Evolutionary conservation across 2,329 filamentous ascomycete genomes (phyloP).

Genomic region (Phialocephala subalpina): DNA sequence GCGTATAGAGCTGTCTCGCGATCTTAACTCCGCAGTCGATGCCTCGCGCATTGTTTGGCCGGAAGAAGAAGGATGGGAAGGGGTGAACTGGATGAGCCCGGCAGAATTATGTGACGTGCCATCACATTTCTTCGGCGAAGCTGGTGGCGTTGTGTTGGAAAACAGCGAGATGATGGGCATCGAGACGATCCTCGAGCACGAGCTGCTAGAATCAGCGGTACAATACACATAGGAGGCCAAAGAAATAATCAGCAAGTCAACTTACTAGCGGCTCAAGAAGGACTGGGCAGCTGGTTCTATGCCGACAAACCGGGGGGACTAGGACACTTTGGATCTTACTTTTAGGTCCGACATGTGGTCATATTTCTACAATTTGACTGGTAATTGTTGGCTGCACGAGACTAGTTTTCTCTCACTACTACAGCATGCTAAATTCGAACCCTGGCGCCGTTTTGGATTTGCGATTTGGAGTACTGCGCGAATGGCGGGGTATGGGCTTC

Average conservation of each 20-base stretch:
- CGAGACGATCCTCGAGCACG: conserved; percentile 17
- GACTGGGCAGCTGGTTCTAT: conserved; percentile 9
- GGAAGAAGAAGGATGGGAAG: not conserved
- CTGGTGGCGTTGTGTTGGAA: not conserved
- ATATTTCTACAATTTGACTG: not conserved
- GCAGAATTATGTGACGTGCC: conserved; percentile 6
- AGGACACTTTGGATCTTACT: conserved; percentile 1
- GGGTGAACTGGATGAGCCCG: not conserved
- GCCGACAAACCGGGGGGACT: conserved; percentile 4
- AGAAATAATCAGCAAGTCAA: conserved; percentile 14
- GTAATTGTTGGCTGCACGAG: not conserved
- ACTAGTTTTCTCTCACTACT: not conserved
- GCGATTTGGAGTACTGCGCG: conserved; percentile 14
- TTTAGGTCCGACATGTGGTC: not conserved
- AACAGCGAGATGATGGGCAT: not conserved
- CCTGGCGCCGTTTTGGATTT: conserved; percentile 14
- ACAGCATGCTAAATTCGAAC: conserved; percentile 2
- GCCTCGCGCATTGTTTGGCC: not conserved
- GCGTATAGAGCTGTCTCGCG: conserved; percentile 21
- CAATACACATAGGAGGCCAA: conserved; percentile 16
- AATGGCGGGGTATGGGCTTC: conserved; percentile 9
- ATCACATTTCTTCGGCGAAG: not conserved
- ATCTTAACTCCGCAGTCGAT: not conserved
- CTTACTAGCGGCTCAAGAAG: conserved; percentile 12
- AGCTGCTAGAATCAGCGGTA: conserved; percentile 11